These are phyloP conservation scores for Nemania sp. DNA, from an alignment of 2,329 filamentous ascomycete species.

Conservation along the genomic window DNA sequence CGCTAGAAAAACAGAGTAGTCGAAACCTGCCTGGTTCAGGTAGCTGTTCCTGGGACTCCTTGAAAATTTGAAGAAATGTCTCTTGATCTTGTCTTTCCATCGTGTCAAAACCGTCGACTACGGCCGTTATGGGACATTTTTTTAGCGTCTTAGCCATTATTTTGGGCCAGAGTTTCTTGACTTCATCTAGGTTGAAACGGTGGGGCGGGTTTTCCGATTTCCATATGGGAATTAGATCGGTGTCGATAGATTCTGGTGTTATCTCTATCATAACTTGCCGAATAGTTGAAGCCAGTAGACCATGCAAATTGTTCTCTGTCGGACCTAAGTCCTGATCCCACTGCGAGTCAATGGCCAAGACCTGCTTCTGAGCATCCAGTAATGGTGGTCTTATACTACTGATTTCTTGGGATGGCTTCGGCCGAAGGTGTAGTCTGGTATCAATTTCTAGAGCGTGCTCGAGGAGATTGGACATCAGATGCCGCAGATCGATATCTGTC, in stretches of 20 bases:
- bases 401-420: too few relatives aligned
- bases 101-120: slow-evolving; percentile 11
- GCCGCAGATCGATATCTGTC: background rate
- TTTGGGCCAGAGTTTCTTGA: background rate
- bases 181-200: background rate
- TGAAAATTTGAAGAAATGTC: background rate
- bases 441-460: slow-evolving; percentile 4
- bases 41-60: background rate
- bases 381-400: background rate
- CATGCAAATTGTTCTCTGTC: slow-evolving; percentile 10
- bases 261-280: slow-evolving; percentile 7
- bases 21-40: background rate
- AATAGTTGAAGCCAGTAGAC: slow-evolving; percentile 3
- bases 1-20: slow-evolving; percentile 4
- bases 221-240: background rate
- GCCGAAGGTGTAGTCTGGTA: background rate
- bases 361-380: background rate
- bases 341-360: background rate
- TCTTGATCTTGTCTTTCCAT: slow-evolving; percentile 4
- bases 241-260: background rate
- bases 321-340: background rate
- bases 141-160: background rate
- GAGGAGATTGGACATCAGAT: background rate
- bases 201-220: background rate
- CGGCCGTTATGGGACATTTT: background rate